phyloP scores from a whole-genome alignment of 1,284 basidiomycete species.

The Coniferiporia sulphurascens region DNA sequence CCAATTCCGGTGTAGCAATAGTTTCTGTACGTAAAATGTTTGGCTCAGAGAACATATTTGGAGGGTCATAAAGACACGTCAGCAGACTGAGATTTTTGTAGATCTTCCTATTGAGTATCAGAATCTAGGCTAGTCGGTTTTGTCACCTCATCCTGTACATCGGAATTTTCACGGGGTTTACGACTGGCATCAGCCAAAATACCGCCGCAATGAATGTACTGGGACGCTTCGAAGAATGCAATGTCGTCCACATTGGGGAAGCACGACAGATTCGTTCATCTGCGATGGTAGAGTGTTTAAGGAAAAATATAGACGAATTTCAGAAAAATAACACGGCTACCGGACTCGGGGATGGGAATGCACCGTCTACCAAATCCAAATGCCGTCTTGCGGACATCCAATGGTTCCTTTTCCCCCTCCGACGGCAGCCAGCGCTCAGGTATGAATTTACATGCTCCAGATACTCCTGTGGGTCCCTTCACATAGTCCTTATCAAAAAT shows the following conservation, averaged over 20 bases:
- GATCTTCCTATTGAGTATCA: slow-evolving; percentile 17
- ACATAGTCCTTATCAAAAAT: background rate
- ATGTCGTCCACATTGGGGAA: slow-evolving; percentile 99
- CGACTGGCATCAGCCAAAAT: slow-evolving; percentile 80
- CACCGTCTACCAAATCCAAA: slow-evolving; percentile 16
- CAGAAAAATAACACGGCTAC: slow-evolving; percentile 25
- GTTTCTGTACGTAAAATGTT: slow-evolving; percentile 2
- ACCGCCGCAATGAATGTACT: slow-evolving; percentile 73
- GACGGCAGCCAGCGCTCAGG: slow-evolving; percentile 11
- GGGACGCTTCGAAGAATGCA: slow-evolving; percentile 83
- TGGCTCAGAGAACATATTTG: background rate
- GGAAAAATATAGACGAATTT: background rate
- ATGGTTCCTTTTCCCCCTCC: background rate
- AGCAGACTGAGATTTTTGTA: slow-evolving; percentile 29
- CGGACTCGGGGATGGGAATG: too few species aligned
- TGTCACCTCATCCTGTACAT: slow-evolving; percentile 16
- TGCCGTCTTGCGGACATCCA: slow-evolving; percentile 1
- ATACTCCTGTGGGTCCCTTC: slow-evolving; percentile 13
- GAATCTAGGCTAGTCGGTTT: slow-evolving; percentile 18
- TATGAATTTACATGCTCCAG: slow-evolving; percentile 17
- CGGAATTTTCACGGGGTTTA: slow-evolving; percentile 29
- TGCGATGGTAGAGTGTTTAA: slow-evolving; percentile 29
- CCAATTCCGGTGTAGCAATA: slow-evolving; percentile 3
- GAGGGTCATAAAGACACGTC: slow-evolving; percentile 22
- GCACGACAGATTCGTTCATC: slow-evolving; percentile 90